A percentile compares a stretch with the other conserved stretches of the same genome.
phyloP scores from a whole-genome alignment of 495 filamentous ascomycete genomes.

The Aspergillus ostianus region DNA sequence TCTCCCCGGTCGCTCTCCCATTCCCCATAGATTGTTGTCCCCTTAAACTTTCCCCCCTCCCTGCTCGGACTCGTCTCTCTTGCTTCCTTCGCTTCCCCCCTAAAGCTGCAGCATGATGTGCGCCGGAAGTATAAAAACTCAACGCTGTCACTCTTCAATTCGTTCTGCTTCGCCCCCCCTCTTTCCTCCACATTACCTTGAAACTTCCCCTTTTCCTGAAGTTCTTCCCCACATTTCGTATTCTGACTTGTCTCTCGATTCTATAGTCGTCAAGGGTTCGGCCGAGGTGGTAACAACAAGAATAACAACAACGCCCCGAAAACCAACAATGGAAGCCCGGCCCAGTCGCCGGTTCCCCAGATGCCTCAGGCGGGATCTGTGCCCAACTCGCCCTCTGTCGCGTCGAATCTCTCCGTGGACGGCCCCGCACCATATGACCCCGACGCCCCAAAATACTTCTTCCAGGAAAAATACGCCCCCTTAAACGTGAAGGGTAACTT shows the following conservation, averaged over 20 bases:
- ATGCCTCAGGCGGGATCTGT: conserved; percentile 46
- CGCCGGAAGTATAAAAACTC: conserved; percentile 24
- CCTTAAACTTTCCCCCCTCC: conserved; percentile 15
- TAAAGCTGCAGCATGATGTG: conserved; percentile 25
- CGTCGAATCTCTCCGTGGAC: conserved; percentile 52
- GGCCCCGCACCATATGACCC: conserved; percentile 48
- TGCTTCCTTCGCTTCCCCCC: conserved; percentile 18
- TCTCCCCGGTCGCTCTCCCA: conserved; percentile 12
- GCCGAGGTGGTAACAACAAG: conserved; percentile 53
- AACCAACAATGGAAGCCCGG: conserved; percentile 43
- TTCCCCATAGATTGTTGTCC: conserved; percentile 8
- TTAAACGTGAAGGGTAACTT: conserved; percentile 95
- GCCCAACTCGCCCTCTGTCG: conserved; percentile 58
- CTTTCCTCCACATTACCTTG: conserved; percentile 6
- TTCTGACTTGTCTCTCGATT: conserved; percentile 21
- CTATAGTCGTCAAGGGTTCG: conserved; percentile 51
- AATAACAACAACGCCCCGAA: conserved; percentile 49
- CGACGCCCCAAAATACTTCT: conserved; percentile 64
- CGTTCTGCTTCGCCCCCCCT: conserved; percentile 5
- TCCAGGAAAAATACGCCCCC: conserved; percentile 76
- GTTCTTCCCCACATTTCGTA: conserved; percentile 27
- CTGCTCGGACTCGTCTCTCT: conserved; percentile 10
- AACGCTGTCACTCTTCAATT: conserved; percentile 1
- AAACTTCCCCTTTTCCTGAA: not conserved
- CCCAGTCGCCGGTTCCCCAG: conserved; percentile 49